Conservation (phyloP, 306 rosid species). For the Cicer arietinum region DNA sequence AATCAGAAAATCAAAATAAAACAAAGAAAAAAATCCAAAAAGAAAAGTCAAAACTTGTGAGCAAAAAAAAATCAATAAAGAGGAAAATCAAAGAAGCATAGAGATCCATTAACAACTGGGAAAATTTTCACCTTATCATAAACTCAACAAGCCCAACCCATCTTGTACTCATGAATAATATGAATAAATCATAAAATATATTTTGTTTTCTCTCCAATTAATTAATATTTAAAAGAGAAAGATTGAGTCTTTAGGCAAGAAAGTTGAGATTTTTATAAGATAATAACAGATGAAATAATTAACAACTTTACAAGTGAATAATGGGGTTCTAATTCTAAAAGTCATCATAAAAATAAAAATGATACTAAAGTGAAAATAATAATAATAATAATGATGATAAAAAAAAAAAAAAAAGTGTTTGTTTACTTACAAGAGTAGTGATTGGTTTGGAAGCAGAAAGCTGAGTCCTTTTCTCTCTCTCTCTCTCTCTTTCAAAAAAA, state of each 20-base stretch:
- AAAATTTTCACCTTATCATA: conserved; percentile 18
- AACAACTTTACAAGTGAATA: conserved; percentile 40
- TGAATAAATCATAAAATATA: conserved; percentile 33
- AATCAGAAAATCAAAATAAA: conserved; percentile 1
- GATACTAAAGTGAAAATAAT: neutral
- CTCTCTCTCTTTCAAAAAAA: neutral
- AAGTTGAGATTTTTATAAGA: conserved; percentile 23
- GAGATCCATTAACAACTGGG: conserved; percentile 34
- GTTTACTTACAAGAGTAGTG: conserved; percentile 42
- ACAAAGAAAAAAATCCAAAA: neutral
- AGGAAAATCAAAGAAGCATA: conserved; percentile 1
- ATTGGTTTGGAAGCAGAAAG: conserved; percentile 45
- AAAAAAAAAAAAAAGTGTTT: neutral
- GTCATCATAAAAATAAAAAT: conserved; percentile 5
- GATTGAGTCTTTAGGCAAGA: conserved; percentile 7
- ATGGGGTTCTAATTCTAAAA: conserved; percentile 37
- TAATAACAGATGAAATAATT: conserved; percentile 38
- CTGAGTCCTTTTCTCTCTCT: conserved; percentile 20
- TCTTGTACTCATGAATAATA: conserved; percentile 15
- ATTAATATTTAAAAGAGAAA: neutral
- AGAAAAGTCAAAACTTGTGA: conserved; percentile 33
- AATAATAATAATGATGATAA: neutral
- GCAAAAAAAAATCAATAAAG: too few relatives aligned
- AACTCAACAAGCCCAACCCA: conserved; percentile 11
- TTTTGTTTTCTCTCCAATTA: neutral